Conservation (phyloP, 2,329 filamentous ascomycete genomes). For the Pseudocercospora pini-densiflorae region DNA sequence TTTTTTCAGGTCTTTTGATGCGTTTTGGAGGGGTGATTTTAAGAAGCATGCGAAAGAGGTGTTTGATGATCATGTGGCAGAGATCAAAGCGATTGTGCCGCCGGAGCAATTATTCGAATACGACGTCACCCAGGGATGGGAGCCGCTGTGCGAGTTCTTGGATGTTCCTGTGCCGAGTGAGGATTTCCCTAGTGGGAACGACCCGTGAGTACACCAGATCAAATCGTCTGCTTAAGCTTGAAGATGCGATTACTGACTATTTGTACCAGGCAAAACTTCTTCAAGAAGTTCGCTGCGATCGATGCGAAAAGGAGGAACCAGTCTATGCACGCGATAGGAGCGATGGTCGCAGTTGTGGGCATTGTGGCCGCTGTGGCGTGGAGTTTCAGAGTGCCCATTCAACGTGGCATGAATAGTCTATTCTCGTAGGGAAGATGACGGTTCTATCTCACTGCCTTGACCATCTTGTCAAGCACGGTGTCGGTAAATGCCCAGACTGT, state of each 20-base stretch:
- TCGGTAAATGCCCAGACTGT: slow-evolving; percentile 19
- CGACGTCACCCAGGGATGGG: slow-evolving; percentile 17
- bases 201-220: neutral
- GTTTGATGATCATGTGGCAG: slow-evolving; percentile 17
- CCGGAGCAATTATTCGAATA: slow-evolving; percentile 28
- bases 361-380: neutral
- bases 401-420: neutral
- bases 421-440: neutral
- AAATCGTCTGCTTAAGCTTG: neutral
- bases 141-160: slow-evolving; percentile 24
- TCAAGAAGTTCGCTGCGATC: neutral
- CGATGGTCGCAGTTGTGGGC: neutral
- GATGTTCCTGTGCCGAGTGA: slow-evolving; percentile 5
- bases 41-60: slow-evolving; percentile 35
- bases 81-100: slow-evolving; percentile 2
- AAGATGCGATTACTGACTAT: neutral
- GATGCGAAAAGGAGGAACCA: neutral
- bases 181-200: neutral
- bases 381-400: neutral
- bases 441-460: neutral
- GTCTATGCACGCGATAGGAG: neutral
- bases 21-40: slow-evolving; percentile 21
- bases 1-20: slow-evolving; percentile 10
- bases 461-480: slow-evolving; percentile 17
- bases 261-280: neutral